Percentiles rank a stretch among this genome's conserved stretches.
phyloP scores from a whole-genome alignment of 306 rosid genomes.

The Glycine tomentella region DNA sequence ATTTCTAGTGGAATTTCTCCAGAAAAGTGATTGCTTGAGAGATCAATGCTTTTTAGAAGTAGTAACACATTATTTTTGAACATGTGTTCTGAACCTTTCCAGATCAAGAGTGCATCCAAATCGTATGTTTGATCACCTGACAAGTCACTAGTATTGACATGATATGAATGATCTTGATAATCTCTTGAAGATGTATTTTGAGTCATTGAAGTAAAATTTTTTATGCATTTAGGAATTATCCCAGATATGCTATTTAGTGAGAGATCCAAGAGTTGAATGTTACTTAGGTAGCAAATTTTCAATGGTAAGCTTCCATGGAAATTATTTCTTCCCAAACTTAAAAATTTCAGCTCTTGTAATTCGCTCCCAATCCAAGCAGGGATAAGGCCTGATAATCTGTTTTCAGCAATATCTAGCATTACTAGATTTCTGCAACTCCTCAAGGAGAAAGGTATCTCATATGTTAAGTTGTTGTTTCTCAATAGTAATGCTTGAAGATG shows the following conservation, averaged over 20 bases:
- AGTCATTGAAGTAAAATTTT: background rate
- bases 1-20: constrained; percentile 15
- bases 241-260: background rate
- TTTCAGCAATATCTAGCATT: constrained; percentile 31
- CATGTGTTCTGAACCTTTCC: constrained; percentile 26
- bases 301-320: constrained; percentile 16
- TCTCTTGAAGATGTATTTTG: background rate
- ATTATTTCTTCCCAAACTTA: background rate
- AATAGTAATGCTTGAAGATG: background rate
- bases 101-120: background rate
- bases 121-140: too few species aligned
- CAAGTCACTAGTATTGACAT: background rate
- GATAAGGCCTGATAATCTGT: background rate
- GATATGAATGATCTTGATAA: background rate
- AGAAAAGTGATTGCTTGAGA: constrained; percentile 34
- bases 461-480: constrained; percentile 31
- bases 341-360: background rate
- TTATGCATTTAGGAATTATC: background rate
- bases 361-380: background rate
- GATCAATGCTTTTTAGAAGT: constrained; percentile 19
- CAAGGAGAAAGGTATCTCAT: background rate
- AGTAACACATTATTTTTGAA: background rate
- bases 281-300: background rate
- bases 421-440: background rate
- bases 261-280: background rate